A percentile compares a stretch with the other conserved stretches of the same genome.
Evolutionary conservation across 164 flowering plant species (phyloP).

Genomic region (Malania oleifera): DNA sequence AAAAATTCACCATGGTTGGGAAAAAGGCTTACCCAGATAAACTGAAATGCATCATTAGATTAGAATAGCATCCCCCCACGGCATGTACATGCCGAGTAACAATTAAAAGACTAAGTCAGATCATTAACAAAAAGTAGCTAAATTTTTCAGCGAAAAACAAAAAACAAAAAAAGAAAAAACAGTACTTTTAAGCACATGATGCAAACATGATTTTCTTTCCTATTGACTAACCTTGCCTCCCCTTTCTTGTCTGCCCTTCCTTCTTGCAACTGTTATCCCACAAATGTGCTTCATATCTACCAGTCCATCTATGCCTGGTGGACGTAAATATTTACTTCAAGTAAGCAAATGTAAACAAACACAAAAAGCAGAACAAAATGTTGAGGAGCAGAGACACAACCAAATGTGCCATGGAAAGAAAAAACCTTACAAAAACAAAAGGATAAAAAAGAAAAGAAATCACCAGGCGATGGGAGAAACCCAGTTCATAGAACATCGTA

Average conservation of each 20-base stretch:
- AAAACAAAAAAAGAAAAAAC: too few relatives aligned
- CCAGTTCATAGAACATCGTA: too few relatives aligned
- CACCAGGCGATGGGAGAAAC: too few relatives aligned
- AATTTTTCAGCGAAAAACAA: conserved; percentile 12
- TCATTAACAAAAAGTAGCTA: conserved; percentile 18
- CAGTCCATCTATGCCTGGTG: conserved; percentile 88
- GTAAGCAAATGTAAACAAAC: background rate
- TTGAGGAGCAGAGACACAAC: too few relatives aligned
- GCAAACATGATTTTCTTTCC: background rate
- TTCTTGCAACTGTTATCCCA: conserved; percentile 97
- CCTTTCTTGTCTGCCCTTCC: conserved; percentile 92
- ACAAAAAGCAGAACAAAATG: background rate
- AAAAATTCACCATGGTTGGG: background rate
- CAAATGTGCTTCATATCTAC: conserved; percentile 89
- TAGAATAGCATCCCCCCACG: conserved; percentile 23
- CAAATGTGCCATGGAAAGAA: too few relatives aligned
- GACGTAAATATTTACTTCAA: background rate
- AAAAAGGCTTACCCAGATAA: conserved; percentile 56
- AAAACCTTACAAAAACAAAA: background rate
- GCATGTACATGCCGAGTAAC: conserved; percentile 25
- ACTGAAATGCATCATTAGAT: conserved; percentile 39
- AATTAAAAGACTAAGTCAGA: conserved; percentile 26
- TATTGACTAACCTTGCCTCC: conserved; percentile 82
- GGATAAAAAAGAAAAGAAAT: background rate
- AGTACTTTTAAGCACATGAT: conserved; percentile 15